Evolutionary conservation across 2,329 filamentous ascomycete genomes (phyloP).

Genomic region (Drechmeria coniospora): DNA sequence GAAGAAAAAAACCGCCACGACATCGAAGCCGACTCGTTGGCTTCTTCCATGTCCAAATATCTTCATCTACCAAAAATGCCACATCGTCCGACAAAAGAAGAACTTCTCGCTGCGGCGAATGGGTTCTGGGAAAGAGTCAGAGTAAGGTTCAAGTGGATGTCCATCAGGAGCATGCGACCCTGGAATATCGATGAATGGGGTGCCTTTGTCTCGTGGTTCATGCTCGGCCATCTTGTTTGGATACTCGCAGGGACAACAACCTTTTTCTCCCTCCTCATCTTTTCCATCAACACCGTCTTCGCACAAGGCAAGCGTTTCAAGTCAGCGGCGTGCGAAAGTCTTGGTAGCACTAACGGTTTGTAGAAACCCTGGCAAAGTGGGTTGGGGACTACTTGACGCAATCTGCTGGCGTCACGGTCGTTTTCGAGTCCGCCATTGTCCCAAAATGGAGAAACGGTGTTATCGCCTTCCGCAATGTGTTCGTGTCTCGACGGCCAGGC

Average conservation of each 20-base stretch:
- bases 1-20: constrained; percentile 5
- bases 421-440: constrained; percentile 96
- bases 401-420: constrained; percentile 80
- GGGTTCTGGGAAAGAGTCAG: constrained; percentile 84
- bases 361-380: constrained; percentile 84
- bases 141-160: constrained; percentile 94
- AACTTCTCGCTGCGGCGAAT: constrained; percentile 77
- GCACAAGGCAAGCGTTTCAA: constrained; percentile 55
- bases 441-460: constrained; percentile 91
- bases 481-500: constrained; percentile 80
- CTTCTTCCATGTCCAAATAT: constrained; percentile 42
- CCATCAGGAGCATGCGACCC: constrained; percentile 80
- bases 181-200: constrained; percentile 96
- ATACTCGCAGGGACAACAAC: constrained; percentile 93
- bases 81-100: constrained; percentile 87
- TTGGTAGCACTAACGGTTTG: constrained; percentile 6
- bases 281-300: constrained; percentile 89
- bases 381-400: constrained; percentile 90
- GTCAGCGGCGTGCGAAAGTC: background rate
- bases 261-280: constrained; percentile 83
- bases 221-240: constrained; percentile 88
- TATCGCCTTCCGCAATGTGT: constrained; percentile 93
- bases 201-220: constrained; percentile 85
- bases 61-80: constrained; percentile 50
- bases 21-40: constrained; percentile 24